A percentile compares a stretch with the other conserved stretches of the same genome.
Evolutionary conservation across 768 basidiomycete species (phyloP).

Genomic region (Mycena galopus): DNA sequence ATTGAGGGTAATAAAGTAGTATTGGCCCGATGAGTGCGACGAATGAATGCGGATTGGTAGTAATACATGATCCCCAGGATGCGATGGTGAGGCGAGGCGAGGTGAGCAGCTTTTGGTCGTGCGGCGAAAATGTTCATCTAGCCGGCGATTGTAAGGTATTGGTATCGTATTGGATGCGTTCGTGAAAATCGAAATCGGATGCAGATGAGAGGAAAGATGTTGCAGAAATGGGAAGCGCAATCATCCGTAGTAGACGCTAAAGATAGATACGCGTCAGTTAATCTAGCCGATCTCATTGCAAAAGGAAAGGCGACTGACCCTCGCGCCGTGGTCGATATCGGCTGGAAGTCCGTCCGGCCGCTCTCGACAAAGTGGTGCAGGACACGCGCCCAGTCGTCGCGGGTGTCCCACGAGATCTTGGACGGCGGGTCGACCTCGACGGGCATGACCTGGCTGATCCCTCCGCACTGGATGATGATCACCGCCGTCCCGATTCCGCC

Average conservation of each 20-base stretch:
- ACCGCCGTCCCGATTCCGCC: constrained; percentile 85
- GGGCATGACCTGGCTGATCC: constrained; percentile 86
- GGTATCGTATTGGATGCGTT: no score
- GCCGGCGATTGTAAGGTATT: constrained; percentile 7
- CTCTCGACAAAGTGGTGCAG: constrained; percentile 79
- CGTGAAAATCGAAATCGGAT: neutral
- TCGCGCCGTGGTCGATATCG: constrained; percentile 81
- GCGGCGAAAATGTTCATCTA: constrained; percentile 33
- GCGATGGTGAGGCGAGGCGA: neutral
- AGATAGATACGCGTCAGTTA: constrained; percentile 16
- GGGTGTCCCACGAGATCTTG: constrained; percentile 81
- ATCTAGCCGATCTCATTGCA: neutral
- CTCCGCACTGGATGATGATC: constrained; percentile 82
- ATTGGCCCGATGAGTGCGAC: neutral
- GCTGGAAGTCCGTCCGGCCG: constrained; percentile 83
- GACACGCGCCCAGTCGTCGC: constrained; percentile 80
- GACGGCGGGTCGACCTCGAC: constrained; percentile 86
- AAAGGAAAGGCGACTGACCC: constrained; percentile 65
- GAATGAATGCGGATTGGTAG: constrained; percentile 22
- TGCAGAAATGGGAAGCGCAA: neutral
- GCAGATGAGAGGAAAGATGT: constrained; percentile 2
- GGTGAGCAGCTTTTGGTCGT: neutral
- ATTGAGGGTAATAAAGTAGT: constrained; percentile 8
- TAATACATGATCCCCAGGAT: constrained; percentile 32
- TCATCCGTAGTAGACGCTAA: constrained; percentile 58